Evolutionary conservation across 345 rosid genomes (phyloP), one percentile per base, ranked within the genome.

Genomic region (Iberis pinnata): DNA sequence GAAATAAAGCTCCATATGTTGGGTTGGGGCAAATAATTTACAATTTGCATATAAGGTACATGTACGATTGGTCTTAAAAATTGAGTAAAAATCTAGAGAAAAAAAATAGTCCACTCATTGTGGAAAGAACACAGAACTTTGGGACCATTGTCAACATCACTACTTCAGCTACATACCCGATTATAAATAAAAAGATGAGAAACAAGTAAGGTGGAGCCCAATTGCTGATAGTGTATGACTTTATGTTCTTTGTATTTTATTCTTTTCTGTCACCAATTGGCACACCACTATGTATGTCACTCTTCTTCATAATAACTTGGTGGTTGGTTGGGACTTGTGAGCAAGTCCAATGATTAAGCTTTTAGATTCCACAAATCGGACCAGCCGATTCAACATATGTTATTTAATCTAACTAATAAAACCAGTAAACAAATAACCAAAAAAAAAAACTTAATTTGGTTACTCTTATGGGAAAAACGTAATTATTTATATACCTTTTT

Each of bases 111-210:
- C 46, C 56, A 63, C 49, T 55, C 43, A 45, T 63, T 46, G 47
- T 37, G 42, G 54, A 54, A 63, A 26, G 10, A 48, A 63, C 46
- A 7, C 8, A 12, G 0, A 51, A n/a, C 43, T 24, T 61, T 31
- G 35, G 68, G 68, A 63, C 68, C 68, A 63, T 54, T 8, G 41
- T 53, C 49, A 53, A 44, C 43, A 44, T 53, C 60, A 35, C n/a
- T n/a, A n/a, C n/a, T n/a, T 63, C 60, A 25, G 17, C 14, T 63
- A 54, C 68, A 54, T 37, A 8, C 45, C 53, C 7, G 13, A 31
- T 0, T 6, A 33, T 16, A 2, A 35, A 15, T 4, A 13, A 43
- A 12, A 14, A 27, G 33, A 6, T 5, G 33, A 29, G 33, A 33
- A 63, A 7, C 7, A 36, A 37, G 17, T 33, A 44, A 44, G n/a